Base-by-base conservation (phyloP, 345 rosid genomes). In the Gossypium thurberi region DNA sequence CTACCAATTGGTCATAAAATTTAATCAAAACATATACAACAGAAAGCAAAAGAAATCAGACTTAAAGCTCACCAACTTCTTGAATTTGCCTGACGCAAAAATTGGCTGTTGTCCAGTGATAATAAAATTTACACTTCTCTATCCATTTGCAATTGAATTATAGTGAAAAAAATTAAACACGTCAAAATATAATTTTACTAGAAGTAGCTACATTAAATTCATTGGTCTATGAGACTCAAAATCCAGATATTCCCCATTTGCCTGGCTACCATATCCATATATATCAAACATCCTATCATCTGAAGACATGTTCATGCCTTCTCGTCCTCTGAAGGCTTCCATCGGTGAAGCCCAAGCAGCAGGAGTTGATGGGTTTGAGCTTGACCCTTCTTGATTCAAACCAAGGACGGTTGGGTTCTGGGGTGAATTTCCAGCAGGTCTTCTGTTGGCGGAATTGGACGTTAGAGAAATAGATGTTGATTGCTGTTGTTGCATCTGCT, bases 381-480 rank as follows among this genome's bases (percentile, higher is more conserved):
- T 65, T 0, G 91, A 82, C 44, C 80, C 90, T 70, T 92, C 97
- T 78, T 88, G 97, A 81, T 81, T 90, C 63, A 86, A 58, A 59
- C 81, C 59, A 10, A 82, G 79, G 37, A 78, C 77, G 3, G 67
- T 72, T 6, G 91, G 90, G 79, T 91, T 88, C 78, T 87, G 94
- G 0, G 91, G 97, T 26, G 95, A 88, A 81, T 87, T 94, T 42
- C 82, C 97, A 3, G 93, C 73, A 3, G 88, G 77, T 76, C 96
- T 91, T 77, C 91, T 81, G 81, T 78, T 84, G 48, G 96, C 81
- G 6, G 94, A 79, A 77, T 76, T 87, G 56, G 88, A 72, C 0
- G 91, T 84, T 43, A 89, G 86, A 74, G 97, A 84, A n/a, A 89
- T 87, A 44, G 93, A 76, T 6, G 83, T 51, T 33, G 97, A 85